phyloP scores from a whole-genome alignment of 2,329 filamentous ascomycete genomes.

The Fusarium armeniacum region DNA sequence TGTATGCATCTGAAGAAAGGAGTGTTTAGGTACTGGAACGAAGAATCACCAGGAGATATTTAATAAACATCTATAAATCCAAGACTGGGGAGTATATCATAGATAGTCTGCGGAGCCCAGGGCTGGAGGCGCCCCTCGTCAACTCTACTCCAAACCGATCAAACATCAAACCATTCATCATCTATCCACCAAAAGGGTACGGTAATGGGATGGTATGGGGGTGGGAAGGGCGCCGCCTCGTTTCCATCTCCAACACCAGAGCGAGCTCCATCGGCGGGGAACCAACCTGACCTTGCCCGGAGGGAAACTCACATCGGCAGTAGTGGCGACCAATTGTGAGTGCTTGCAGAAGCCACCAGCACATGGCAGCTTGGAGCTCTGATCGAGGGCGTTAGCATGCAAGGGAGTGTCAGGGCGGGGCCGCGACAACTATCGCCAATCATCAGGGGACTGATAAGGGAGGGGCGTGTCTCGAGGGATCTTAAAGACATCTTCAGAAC shows the following conservation, averaged over 20 bases:
- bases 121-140: conserved; percentile 49
- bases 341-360: conserved; percentile 49
- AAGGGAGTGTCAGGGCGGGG: conserved; percentile 55
- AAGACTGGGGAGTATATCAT: conserved; percentile 54
- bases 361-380: conserved; percentile 55
- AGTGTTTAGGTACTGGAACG: conserved; percentile 57
- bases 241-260: conserved; percentile 16
- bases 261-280: conserved; percentile 44
- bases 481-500: conserved; percentile 42
- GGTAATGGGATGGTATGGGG: conserved; percentile 41
- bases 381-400: conserved; percentile 55
- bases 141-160: conserved; percentile 50
- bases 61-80: conserved; percentile 57
- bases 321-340: conserved; percentile 51
- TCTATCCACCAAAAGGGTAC: conserved; percentile 50
- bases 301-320: conserved; percentile 48
- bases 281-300: conserved; percentile 48
- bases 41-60: conserved; percentile 52
- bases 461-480: conserved; percentile 43
- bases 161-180: conserved; percentile 53
- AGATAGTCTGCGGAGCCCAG: conserved; percentile 52
- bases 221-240: conserved; percentile 46
- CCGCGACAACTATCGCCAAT: conserved; percentile 48
- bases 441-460: conserved; percentile 41
- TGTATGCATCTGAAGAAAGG: conserved; percentile 56